Base-by-base conservation (phyloP, 2,329 filamentous ascomycete genomes). In the Trichoderma asperellum region DNA sequence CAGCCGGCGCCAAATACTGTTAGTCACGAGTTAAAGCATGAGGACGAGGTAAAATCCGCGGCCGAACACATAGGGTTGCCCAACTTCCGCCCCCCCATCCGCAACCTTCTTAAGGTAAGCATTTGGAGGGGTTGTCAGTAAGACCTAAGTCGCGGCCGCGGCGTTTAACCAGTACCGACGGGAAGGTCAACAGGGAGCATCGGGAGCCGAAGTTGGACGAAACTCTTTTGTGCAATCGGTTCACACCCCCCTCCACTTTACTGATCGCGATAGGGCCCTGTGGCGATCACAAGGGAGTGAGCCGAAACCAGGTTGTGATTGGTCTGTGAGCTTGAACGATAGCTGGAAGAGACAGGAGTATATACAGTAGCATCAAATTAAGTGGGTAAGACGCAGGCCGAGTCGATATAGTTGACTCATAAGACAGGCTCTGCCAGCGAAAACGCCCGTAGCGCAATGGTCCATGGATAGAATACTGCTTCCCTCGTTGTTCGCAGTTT, bases 271-370 rank as follows among this genome's bases (percentile, higher is more conserved):
- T 65, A 58, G 34, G 21, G 32, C 37, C 27, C 53, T 27, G 24
- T 27, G 63, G n/a, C 63, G 63, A 67, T 67, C 63, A 58, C 24
- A 57, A 58, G 55, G 63, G 55, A 59, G 53, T 49, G 63, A 67
- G 40, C 63, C 63, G 55, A 67, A 35, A 49, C 5, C 18, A n/a
- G 21, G 24, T n/a, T 6, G 4, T 37, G 63, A 59, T 67, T 67
- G 63, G 55, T 35, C 32, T 29, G 24, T 59, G 18, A 47, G 40
- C 55, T 49, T 21, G 24, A 34, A 16, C 24, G 61, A 55, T 64
- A 21, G 60, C 29, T 37, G 24, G 34, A 29, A 27, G 32, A 27
- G 40, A 58, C 32, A 37, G 29, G 29, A 34, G 21, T 37, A 37
- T 14, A 21, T 1, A 32, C 32, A 32, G 32, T n/a, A 47, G 52